phyloP scores from a whole-genome alignment of 305 asterid species.

The Solanum hybrid region DNA sequence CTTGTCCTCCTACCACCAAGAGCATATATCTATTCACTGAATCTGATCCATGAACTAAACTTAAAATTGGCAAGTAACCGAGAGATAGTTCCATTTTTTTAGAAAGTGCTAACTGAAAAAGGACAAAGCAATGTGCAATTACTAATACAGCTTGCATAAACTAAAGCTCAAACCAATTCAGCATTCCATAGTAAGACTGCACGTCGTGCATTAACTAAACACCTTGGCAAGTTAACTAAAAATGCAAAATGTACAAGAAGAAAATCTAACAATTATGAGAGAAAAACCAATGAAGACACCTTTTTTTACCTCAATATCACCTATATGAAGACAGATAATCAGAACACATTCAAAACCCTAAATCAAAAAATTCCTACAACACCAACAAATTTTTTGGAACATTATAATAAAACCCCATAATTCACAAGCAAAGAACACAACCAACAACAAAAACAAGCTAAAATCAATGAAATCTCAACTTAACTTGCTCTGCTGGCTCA shows the following conservation, averaged over 20 bases:
- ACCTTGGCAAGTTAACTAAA: not conserved
- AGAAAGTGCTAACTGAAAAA: not conserved
- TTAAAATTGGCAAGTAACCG: not conserved
- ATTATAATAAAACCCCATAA: not conserved
- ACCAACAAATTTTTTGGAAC: not conserved
- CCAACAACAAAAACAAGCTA: not conserved
- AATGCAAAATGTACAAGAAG: not conserved
- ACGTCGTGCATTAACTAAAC: not conserved
- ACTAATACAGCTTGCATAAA: not conserved
- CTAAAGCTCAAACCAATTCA: not conserved
- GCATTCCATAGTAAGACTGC: not conserved
- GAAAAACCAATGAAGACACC: not conserved
- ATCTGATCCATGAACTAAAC: not conserved
- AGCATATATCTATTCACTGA: not conserved
- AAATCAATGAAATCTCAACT: not conserved
- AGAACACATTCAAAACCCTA: not conserved
- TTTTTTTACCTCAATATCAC: not conserved
- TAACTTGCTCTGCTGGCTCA: not conserved
- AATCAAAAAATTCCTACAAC: not conserved
- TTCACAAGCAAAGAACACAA: not conserved
- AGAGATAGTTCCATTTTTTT: not conserved
- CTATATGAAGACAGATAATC: not conserved
- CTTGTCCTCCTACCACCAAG: not conserved
- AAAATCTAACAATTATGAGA: not conserved
- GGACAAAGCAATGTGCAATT: not conserved